A percentile compares a stretch with the other conserved stretches of the same genome.
Evolutionary conservation across 2,329 filamentous ascomycete genomes (phyloP).

Genomic region (Talaromyces rugulosus): DNA sequence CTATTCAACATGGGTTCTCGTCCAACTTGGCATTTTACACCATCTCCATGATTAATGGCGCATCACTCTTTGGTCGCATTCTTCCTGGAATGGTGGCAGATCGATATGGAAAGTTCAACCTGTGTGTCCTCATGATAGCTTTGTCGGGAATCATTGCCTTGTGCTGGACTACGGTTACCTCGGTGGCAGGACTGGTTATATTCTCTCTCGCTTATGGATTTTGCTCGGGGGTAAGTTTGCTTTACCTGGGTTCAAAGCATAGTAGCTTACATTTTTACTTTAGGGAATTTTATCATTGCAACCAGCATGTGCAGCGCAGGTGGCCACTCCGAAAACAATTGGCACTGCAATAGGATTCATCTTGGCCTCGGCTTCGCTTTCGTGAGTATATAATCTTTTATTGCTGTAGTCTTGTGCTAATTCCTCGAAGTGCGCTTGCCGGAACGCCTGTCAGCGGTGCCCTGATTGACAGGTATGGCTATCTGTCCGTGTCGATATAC

Average conservation of each 20-base stretch:
- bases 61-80: slow-evolving; percentile 35
- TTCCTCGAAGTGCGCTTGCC: slow-evolving; percentile 31
- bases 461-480: slow-evolving; percentile 36
- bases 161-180: slow-evolving; percentile 42
- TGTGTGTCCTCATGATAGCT: slow-evolving; percentile 25
- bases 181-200: slow-evolving; percentile 41
- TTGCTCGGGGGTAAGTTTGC: slow-evolving; percentile 36
- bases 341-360: slow-evolving; percentile 42
- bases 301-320: slow-evolving; percentile 41
- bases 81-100: slow-evolving; percentile 35
- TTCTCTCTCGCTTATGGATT: slow-evolving; percentile 47
- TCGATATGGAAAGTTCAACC: slow-evolving; percentile 30
- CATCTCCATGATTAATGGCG: slow-evolving; percentile 35
- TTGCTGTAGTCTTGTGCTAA: background rate
- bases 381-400: slow-evolving; percentile 27
- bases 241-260: background rate
- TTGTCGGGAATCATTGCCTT: slow-evolving; percentile 38
- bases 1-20: slow-evolving; percentile 23
- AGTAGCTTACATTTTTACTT: background rate
- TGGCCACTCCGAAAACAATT: slow-evolving; percentile 35
- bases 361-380: slow-evolving; percentile 39
- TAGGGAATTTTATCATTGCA: slow-evolving; percentile 47
- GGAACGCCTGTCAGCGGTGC: slow-evolving; percentile 42
- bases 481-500: slow-evolving; percentile 39
- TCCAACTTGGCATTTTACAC: slow-evolving; percentile 33